phyloP scores from a whole-genome alignment of 805 yeast genomes.

The Saturnispora serradocipensis region DNA sequence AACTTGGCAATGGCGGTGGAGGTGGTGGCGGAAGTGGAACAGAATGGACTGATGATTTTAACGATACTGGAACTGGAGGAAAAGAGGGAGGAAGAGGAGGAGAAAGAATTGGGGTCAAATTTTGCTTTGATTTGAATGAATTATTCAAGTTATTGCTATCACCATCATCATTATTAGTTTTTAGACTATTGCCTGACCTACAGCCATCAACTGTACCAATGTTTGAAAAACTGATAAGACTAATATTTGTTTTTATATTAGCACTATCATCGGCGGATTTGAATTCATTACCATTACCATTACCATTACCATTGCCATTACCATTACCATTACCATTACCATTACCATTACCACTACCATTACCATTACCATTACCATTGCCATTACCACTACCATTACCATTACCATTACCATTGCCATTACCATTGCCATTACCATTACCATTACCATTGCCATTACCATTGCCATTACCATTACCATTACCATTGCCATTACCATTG shows the following conservation, averaged over 20 bases:
- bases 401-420: conserved; percentile 17
- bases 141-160: too few relatives aligned
- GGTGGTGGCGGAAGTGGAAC: conserved; percentile 13
- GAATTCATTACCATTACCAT: neutral
- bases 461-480: conserved; percentile 7
- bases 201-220: too few relatives aligned
- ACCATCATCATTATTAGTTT: neutral
- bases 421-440: conserved; percentile 1
- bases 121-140: too few relatives aligned
- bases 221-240: too few relatives aligned
- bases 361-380: neutral
- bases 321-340: neutral
- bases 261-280: too few relatives aligned
- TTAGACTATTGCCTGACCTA: too few relatives aligned
- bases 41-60: too few relatives aligned
- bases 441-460: conserved; percentile 13
- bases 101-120: conserved; percentile 8
- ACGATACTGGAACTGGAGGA: conserved; percentile 9
- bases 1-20: conserved; percentile 23
- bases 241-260: too few relatives aligned
- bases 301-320: neutral
- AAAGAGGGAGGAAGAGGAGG: conserved; percentile 28
- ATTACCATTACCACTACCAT: conserved; percentile 4
- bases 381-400: conserved; percentile 8
- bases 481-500: conserved; percentile 8